Evolutionary conservation across 768 basidiomycete species (phyloP).

Genomic region (Fistulinella prunicolor): DNA sequence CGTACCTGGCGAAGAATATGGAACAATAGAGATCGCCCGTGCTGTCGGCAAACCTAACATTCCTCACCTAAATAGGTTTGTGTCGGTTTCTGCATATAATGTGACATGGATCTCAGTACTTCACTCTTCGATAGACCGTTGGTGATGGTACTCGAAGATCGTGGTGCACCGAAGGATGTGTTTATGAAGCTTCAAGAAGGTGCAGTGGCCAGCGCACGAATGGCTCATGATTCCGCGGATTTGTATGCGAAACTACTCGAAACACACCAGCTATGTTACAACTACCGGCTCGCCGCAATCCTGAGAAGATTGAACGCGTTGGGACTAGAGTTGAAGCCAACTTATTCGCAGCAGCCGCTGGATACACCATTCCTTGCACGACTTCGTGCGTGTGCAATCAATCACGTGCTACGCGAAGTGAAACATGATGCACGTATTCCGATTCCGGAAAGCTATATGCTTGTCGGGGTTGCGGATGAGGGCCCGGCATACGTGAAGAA

Average conservation of each 20-base stretch:
- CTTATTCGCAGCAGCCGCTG: constrained; percentile 34
- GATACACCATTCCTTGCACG: constrained; percentile 57
- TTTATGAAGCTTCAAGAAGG: constrained; percentile 62
- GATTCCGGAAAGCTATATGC: constrained; percentile 61
- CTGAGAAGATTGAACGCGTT: constrained; percentile 48
- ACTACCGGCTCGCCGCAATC: constrained; percentile 50
- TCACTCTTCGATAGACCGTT: constrained; percentile 47
- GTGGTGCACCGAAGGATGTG: constrained; percentile 54
- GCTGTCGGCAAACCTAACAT: constrained; percentile 57
- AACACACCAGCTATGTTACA: constrained; percentile 42
- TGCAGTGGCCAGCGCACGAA: constrained; percentile 54
- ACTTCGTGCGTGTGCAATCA: constrained; percentile 59
- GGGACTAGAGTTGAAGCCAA: constrained; percentile 46
- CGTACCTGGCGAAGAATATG: constrained; percentile 43
- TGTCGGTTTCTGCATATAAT: constrained; percentile 19
- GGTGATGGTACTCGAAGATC: constrained; percentile 77
- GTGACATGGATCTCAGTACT: not conserved
- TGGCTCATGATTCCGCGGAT: constrained; percentile 54
- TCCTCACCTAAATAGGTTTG: constrained; percentile 75
- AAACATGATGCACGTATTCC: constrained; percentile 75
- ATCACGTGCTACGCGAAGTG: constrained; percentile 65
- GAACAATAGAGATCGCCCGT: constrained; percentile 72
- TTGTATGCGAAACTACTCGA: constrained; percentile 50
- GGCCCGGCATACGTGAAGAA: constrained; percentile 57
- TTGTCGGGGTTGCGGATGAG: constrained; percentile 84